Evolutionary conservation across 164 flowering plant genomes (phyloP), one percentile per base, ranked within the genome.

Genomic region (Piper betle): DNA sequence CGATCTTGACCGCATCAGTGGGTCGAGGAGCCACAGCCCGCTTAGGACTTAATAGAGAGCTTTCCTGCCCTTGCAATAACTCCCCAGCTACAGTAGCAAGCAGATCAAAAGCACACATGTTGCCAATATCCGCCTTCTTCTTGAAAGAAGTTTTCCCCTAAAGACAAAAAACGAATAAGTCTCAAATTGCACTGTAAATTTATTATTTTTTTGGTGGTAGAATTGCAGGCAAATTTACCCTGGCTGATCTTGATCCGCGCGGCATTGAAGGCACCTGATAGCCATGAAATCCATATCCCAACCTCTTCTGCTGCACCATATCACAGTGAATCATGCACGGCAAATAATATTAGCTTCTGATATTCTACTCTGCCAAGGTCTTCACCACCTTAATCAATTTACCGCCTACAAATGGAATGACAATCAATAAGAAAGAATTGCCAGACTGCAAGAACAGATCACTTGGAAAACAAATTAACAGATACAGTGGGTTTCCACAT

Each of bases 61-160:
- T 68, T 55, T 77, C 84, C 46, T 74, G 74, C 72, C 83, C 96
- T 38, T 67, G 77, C 70, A 91, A 76, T 64, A 93, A 66, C 61
- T 82, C 82, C 9, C 91, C 91, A 71, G 97, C 99, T 66, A 94
- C 81, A 55, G 88, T 80, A 52, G 99, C 99, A 80, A 94, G 71
- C 62, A 94, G 76, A 62, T 94, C 97, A 78, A 94, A 86, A 62
- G 96, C 91, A 70, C 83, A 76, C 78, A 83, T 75, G 61, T 77
- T 72, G 56, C 75, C 50, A 9, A 12, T 80, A 20, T 71, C 81
- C 59, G 25, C 54, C 68, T 82, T 81, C 76, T 73, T 88, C 71
- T 64, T 73, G 61, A 65, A 48, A 3, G 67, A 64, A 62, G 69
- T 46, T 71, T 77, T 81, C 74, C 77, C 77, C 88, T 81, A 62